phyloP scores from a whole-genome alignment of 2,329 filamentous ascomycete species.

The Neurospora crassa region DNA sequence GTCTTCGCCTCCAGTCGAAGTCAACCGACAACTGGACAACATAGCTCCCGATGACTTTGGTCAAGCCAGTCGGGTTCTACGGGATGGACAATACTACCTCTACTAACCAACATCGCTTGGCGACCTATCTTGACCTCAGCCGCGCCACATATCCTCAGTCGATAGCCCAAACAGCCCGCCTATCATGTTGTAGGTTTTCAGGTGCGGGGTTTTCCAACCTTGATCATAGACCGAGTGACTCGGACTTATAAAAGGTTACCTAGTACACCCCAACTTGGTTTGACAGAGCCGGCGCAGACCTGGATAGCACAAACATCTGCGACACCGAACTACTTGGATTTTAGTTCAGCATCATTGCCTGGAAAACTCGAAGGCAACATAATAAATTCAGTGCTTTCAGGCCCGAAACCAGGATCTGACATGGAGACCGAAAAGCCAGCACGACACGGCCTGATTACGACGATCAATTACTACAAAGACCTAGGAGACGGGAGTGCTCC shows the following conservation, averaged over 20 bases:
- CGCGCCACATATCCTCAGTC: not conserved
- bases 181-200: not conserved
- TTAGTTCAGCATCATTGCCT: not conserved
- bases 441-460: constrained; percentile 17
- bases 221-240: not conserved
- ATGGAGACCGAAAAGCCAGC: not conserved
- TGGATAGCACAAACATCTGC: not conserved
- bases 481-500: constrained; percentile 19
- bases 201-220: not conserved
- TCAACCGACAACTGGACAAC: not conserved
- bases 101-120: not conserved
- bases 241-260: not conserved
- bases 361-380: not conserved
- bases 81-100: not conserved
- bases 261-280: not conserved
- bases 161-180: not conserved
- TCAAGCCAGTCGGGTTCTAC: not conserved
- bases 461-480: constrained; percentile 21
- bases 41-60: not conserved
- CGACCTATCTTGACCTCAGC: not conserved
- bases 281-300: not conserved
- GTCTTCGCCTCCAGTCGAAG: not conserved
- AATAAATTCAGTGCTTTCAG: not conserved
- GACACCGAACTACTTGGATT: not conserved
- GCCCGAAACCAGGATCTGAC: not conserved